Evolutionary conservation across 2,329 filamentous ascomycete species (phyloP).

Genomic region (Xenoacremonium recifei): DNA sequence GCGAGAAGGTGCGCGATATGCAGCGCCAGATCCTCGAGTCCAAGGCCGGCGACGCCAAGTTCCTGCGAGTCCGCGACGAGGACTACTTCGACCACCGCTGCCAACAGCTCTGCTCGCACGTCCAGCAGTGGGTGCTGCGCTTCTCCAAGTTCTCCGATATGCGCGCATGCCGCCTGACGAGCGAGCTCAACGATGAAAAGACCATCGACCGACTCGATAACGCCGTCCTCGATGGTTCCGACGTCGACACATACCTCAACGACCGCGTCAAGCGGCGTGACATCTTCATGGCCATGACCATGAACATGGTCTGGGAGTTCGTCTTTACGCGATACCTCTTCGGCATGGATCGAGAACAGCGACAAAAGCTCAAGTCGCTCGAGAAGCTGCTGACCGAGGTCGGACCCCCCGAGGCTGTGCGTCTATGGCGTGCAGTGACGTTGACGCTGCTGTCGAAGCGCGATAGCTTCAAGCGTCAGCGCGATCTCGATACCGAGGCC

Average conservation of each 20-base stretch:
- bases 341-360: conserved; percentile 96
- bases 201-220: conserved; percentile 94
- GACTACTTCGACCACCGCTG: conserved; percentile 95
- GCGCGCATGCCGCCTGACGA: conserved; percentile 78
- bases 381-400: conserved; percentile 91
- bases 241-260: conserved; percentile 82
- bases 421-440: conserved; percentile 95
- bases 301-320: conserved; percentile 99
- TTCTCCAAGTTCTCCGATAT: conserved; percentile 98
- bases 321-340: conserved; percentile 98
- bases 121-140: conserved; percentile 95
- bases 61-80: conserved; percentile 79
- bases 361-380: conserved; percentile 93
- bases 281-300: conserved; percentile 97
- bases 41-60: conserved; percentile 64
- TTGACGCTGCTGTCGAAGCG: conserved; percentile 83
- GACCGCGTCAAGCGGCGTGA: conserved; percentile 88
- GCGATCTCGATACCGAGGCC: conserved; percentile 87
- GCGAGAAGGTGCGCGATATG: conserved; percentile 55
- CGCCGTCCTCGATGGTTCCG: conserved; percentile 87
- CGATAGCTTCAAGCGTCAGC: conserved; percentile 76
- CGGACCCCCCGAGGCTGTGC: conserved; percentile 83
- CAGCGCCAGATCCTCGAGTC: conserved; percentile 54
- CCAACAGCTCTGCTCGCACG: conserved; percentile 90
- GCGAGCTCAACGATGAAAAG: conserved; percentile 86